A percentile compares a stretch with the other conserved stretches of the same genome.
Evolutionary conservation across 2,329 filamentous ascomycete species (phyloP).

Genomic region (Fusarium begoniae): DNA sequence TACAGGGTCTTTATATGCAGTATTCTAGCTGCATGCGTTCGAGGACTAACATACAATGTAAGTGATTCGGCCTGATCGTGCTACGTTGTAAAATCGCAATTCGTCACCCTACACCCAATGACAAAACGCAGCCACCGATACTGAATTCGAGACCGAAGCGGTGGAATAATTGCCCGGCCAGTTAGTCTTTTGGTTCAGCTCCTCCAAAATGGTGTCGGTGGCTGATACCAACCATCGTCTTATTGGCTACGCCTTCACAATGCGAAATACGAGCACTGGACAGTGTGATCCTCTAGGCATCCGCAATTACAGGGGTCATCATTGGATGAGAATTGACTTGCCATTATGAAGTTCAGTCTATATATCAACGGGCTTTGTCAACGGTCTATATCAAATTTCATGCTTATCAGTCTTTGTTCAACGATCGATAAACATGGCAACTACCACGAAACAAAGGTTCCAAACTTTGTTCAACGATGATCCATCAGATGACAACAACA

Average conservation of each 20-base stretch:
- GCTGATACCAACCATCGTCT: neutral
- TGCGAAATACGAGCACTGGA: constrained; percentile 24
- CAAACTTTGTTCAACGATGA: neutral
- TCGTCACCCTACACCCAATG: neutral
- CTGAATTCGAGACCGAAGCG: neutral
- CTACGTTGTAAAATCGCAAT: neutral
- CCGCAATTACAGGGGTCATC: neutral
- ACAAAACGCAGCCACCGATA: neutral
- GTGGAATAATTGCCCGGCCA: neutral
- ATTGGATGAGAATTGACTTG: neutral
- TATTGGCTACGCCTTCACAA: constrained; percentile 11
- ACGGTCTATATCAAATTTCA: neutral
- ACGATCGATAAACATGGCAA: neutral
- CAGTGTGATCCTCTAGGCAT: constrained; percentile 12
- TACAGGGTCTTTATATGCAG: neutral
- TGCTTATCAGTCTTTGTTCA: neutral
- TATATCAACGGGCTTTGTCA: neutral
- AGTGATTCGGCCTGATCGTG: neutral
- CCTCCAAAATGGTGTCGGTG: neutral
- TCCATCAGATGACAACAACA: neutral
- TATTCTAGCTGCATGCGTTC: neutral
- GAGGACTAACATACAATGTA: neutral
- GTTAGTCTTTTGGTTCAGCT: neutral
- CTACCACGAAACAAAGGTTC: neutral
- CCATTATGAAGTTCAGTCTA: neutral